Evolutionary conservation across 2,329 filamentous ascomycete genomes (phyloP).

Genomic region (Dactylellina parvicollis): DNA sequence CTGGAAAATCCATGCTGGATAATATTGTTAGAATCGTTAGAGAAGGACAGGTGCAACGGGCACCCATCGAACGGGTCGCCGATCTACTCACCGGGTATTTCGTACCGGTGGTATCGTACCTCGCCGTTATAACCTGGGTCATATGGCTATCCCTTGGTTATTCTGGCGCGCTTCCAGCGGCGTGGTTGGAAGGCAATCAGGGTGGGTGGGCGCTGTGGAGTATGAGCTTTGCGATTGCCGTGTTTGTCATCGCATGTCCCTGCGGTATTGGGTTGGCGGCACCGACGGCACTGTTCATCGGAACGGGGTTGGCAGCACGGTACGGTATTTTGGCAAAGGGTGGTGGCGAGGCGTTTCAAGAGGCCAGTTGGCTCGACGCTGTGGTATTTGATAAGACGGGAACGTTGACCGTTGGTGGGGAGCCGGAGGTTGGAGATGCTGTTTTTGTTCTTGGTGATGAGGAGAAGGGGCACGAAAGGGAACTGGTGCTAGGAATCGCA

Average conservation of each 20-base stretch:
- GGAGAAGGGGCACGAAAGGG: constrained; percentile 53
- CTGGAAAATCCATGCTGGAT: constrained; percentile 79
- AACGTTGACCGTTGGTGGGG: constrained; percentile 70
- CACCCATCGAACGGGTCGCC: constrained; percentile 78
- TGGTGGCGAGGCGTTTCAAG: constrained; percentile 70
- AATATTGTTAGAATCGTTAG: constrained; percentile 80
- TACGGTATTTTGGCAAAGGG: constrained; percentile 70
- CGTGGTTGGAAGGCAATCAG: constrained; percentile 67
- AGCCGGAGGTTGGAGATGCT: constrained; percentile 72
- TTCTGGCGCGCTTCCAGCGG: constrained; percentile 67
- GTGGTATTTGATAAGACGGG: constrained; percentile 72
- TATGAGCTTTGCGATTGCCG: constrained; percentile 76
- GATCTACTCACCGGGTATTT: constrained; percentile 80
- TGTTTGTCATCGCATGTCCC: constrained; percentile 71
- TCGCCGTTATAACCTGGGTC: constrained; percentile 77
- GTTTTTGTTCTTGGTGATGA: constrained; percentile 10
- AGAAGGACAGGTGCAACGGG: constrained; percentile 78
- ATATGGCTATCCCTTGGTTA: constrained; percentile 75
- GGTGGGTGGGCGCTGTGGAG: constrained; percentile 79
- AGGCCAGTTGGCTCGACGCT: constrained; percentile 67
- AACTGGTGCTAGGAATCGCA: constrained; percentile 65
- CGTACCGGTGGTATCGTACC: constrained; percentile 75
- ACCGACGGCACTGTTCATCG: constrained; percentile 70
- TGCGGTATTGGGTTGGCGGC: constrained; percentile 70
- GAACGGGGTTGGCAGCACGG: constrained; percentile 68